phyloP scores from a whole-genome alignment of 2,329 filamentous ascomycete genomes.

The Hypoxylon sp. region DNA sequence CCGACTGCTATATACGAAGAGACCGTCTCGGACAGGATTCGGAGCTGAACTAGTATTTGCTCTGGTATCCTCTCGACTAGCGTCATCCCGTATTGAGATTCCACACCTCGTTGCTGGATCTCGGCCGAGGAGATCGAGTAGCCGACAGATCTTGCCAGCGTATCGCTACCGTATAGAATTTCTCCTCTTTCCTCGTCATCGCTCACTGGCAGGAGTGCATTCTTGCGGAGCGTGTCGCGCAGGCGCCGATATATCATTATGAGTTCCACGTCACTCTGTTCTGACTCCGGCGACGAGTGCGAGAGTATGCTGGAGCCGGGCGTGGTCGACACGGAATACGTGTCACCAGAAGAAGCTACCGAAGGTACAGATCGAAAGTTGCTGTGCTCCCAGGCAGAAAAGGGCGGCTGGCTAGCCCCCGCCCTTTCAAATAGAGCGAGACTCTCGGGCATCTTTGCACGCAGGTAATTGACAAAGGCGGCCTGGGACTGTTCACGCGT shows the following conservation, averaged over 20 bases:
- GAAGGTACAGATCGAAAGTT: slow-evolving; percentile 45
- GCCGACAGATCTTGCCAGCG: slow-evolving; percentile 72
- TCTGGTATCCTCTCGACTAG: slow-evolving; percentile 85
- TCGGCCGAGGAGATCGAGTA: slow-evolving; percentile 88
- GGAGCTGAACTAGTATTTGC: slow-evolving; percentile 83
- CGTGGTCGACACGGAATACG: slow-evolving; percentile 50
- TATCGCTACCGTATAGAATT: slow-evolving; percentile 63
- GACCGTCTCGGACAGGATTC: slow-evolving; percentile 87
- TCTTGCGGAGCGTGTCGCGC: slow-evolving; percentile 64
- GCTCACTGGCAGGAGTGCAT: slow-evolving; percentile 52
- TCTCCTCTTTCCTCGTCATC: slow-evolving; percentile 46
- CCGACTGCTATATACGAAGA: slow-evolving; percentile 84
- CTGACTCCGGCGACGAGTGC: slow-evolving; percentile 45
- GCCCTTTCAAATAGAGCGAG: slow-evolving; percentile 50
- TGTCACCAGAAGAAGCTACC: slow-evolving; percentile 53
- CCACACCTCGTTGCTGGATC: slow-evolving; percentile 88
- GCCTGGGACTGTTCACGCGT: slow-evolving; percentile 47
- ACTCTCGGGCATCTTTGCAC: slow-evolving; percentile 49
- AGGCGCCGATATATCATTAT: slow-evolving; percentile 67
- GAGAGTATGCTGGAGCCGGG: slow-evolving; percentile 49
- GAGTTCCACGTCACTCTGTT: slow-evolving; percentile 60
- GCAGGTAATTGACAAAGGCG: slow-evolving; percentile 51
- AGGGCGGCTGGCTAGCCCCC: slow-evolving; percentile 47
- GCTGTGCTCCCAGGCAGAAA: slow-evolving; percentile 55
- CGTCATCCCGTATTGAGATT: slow-evolving; percentile 75